Evolutionary conservation across 2,329 filamentous ascomycete species (phyloP).

Genomic region (Fusarium brachygibbosum): DNA sequence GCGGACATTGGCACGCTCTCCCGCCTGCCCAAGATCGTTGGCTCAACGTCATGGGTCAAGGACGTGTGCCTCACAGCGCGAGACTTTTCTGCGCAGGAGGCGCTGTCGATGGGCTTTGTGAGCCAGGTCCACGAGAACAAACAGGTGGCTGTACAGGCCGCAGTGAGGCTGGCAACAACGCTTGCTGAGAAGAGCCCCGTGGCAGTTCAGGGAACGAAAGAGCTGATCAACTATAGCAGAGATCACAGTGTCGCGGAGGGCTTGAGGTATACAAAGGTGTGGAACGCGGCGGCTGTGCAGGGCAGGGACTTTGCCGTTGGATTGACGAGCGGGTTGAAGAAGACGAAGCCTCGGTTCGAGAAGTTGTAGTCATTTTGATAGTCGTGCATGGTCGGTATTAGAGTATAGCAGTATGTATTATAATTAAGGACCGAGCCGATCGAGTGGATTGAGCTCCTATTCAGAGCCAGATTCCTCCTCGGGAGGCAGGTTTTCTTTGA

Average conservation of each 20-base stretch:
- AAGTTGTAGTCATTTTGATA: conserved; percentile 72
- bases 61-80: conserved; percentile 81
- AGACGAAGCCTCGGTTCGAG: conserved; percentile 83
- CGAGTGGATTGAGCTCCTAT: conserved; percentile 41
- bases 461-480: conserved; percentile 67
- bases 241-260: conserved; percentile 84
- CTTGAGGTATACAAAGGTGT: conserved; percentile 85
- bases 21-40: conserved; percentile 79
- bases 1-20: conserved; percentile 83
- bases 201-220: conserved; percentile 88
- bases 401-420: neutral
- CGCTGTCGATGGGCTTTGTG: conserved; percentile 77
- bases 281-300: conserved; percentile 89
- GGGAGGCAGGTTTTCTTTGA: conserved; percentile 66
- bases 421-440: neutral
- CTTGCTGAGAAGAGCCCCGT: conserved; percentile 89
- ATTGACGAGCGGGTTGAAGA: conserved; percentile 81
- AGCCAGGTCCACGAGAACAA: conserved; percentile 75
- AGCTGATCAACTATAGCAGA: conserved; percentile 83
- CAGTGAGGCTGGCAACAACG: conserved; percentile 71
- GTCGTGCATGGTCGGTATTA: neutral
- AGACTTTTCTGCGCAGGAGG: conserved; percentile 77
- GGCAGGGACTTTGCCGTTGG: conserved; percentile 81
- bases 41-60: conserved; percentile 81
- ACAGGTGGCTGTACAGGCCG: conserved; percentile 71